Evolutionary conservation across 208 protist species (phyloP).

Genomic region (Histomonas meleagridis): DNA sequence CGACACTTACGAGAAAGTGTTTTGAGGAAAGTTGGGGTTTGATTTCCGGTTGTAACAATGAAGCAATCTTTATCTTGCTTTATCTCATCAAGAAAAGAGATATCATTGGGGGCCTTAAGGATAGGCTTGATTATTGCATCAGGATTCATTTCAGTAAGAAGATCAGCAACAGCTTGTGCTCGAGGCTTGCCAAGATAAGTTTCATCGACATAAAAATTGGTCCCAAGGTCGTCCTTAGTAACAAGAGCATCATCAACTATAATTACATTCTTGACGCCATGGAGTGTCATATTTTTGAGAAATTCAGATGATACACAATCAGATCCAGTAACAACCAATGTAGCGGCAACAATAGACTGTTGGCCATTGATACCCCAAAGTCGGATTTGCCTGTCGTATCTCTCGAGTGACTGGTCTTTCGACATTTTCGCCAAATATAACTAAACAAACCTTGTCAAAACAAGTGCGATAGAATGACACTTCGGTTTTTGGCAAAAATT

Average conservation of each 20-base stretch:
- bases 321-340: background rate
- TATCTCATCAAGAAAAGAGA: background rate
- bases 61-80: background rate
- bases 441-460: too few species aligned
- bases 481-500: too few species aligned
- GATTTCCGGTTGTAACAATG: background rate
- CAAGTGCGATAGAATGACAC: too few species aligned
- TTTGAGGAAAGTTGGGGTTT: background rate
- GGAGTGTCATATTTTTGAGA: background rate
- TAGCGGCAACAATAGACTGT: background rate
- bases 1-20: background rate
- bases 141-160: constrained; percentile 4
- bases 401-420: too few species aligned
- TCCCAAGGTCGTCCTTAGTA: background rate
- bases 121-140: background rate
- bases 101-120: background rate
- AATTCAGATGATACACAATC: background rate
- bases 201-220: background rate
- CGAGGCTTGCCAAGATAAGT: background rate
- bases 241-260: background rate
- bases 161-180: background rate
- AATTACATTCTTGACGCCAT: background rate
- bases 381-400: constrained; percentile 10
- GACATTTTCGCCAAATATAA: too few species aligned
- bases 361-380: background rate